Base-by-base conservation (phyloP, 306 rosid genomes). In the Sicyos baderoa region DNA sequence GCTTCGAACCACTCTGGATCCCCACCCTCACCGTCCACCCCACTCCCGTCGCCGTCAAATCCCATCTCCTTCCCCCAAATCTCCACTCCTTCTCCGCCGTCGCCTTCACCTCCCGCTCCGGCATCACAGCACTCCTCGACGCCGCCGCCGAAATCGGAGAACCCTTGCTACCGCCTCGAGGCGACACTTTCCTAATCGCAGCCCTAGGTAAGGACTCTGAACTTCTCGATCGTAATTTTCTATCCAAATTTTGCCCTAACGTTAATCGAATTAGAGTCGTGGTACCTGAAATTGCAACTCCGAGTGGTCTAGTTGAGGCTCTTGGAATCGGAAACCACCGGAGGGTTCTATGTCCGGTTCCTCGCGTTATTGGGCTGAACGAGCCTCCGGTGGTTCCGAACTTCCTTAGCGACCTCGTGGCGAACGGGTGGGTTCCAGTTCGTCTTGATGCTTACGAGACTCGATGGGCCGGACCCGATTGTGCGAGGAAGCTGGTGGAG, bases 131-230 rank as follows among this genome's bases (percentile, higher is more conserved):
- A 14, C 67, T 86, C 73, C 79, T 74, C 44, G 72, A 79, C 16
- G 95, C 95, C 42, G 45, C 80, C 18, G 3, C 49, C n/a, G 72
- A 16, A n/a, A 67, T 87, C 70, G 15, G 37, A 6, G 54, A 66
- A 6, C 88, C 87, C 27, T 85, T 81, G 10, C 81, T 90, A 19
- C 71, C 91, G 17, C 68, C 86, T 23, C 18, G 18, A 32, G 86
- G 80, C 70, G 76, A 76, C 1, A 19, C 14, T n/a, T 90, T 90
- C 63, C 75, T 76, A 40, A 53, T 90, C 71, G 84, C 90, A 22
- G 95, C 97, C 16, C 91, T 90, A 9, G 97, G 91, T 50, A 83
- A 79, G 65, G 97, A 90, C 78, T 62, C 86, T 2, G 90, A 87
- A 68, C 95, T 90, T 72, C 71, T 90, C 44, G 75, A 78, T 79